Base-by-base conservation (phyloP, 108 stramenopile genomes). In the Stephanodiscus triporus region DNA sequence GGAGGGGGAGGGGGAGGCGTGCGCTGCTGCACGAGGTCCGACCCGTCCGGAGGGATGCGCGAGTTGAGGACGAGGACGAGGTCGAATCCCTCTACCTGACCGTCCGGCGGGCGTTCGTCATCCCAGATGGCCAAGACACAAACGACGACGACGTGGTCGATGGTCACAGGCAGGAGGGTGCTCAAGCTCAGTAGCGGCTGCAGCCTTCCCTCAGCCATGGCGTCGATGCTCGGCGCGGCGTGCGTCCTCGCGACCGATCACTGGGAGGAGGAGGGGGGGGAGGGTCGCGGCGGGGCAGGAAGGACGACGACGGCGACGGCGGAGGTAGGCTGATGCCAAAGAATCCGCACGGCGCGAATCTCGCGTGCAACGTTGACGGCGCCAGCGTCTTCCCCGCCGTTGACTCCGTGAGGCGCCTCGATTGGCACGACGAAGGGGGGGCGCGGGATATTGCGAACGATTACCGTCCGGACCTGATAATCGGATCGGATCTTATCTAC, bases 231-330 rank as follows among this genome's bases (percentile, higher is more conserved):
- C n/a, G n/a, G n/a, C n/a, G n/a, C n/a, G n/a, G n/a, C n/a, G n/a
- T n/a, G n/a, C n/a, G n/a, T n/a, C 36, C 26, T 83, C 0, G 77
- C 82, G 14, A 83, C 82, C 19, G 77, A 83, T 59, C 78, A 77
- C n/a, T n/a, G n/a, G n/a, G n/a, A n/a, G n/a, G n/a, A n/a, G n/a
- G n/a, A n/a, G n/a, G n/a, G n/a, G n/a, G n/a, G n/a, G n/a, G n/a
- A n/a, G n/a, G n/a, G n/a, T n/a, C n/a, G n/a, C n/a, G n/a, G n/a
- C n/a, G n/a, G 6, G 36, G 36, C 6, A 36, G n/a, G n/a, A 0
- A 60, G n/a, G n/a, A n/a, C n/a, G n/a, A 75, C 29, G 59, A 51
- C 37, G 27, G 43, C 26, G 57, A 20, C 43, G 32, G 32, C 29
- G 75, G 32, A 1, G 73, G 70, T 58, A 77, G 83, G 32, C 36